Base-by-base conservation (phyloP, 2,329 filamentous ascomycete species). In the Fusarium verticillioides region DNA sequence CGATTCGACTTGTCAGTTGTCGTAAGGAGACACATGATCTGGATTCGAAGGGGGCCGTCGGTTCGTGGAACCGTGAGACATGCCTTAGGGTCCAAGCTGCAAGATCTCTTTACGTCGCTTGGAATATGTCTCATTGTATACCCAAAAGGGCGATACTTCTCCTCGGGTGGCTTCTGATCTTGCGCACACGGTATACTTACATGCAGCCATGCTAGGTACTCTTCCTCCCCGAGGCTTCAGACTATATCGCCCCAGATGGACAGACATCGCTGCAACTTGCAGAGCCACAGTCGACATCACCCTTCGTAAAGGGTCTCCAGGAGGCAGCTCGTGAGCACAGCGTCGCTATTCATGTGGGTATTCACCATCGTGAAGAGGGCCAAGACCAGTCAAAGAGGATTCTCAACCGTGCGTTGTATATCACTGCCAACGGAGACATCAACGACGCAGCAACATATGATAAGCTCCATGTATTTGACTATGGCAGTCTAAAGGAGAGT, bases 381-480 rank as follows among this genome's bases (percentile, higher is more conserved):
- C 58, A 69, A n/a, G 61, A 11, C 34, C 58, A 68, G 23, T 64
- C 67, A 81, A 23, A 64, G 43, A 79, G 74, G 58, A 83, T 89
- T 49, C 82, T 86, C 75, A 89, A 90, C 83, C 84, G 87, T 47
- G 85, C 85, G 50, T 78, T 90, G 70, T 89, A 86, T 82, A 89
- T 89, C 72, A 77, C 82, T 42, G 76, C 83, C 9, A 76, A 81
- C 32, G 88, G 88, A 23, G 60, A 72, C 43, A 80, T 90, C 39
- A 76, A 82, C 47, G 78, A 84, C 5, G 72, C 81, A 10, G 80
- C 79, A 4, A 81, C 82, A 26, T 98, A 98, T 83, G 93, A 97
- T 81, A 98, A 98, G 82, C 84, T 97, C 37, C 95, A 98, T 81
- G 87, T 98, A 19, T 98, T 98, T 82, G 94, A 98, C 82, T 89